Conservation (phyloP, 1,284 basidiomycete genomes). For the Tranzscheliella williamsii region DNA sequence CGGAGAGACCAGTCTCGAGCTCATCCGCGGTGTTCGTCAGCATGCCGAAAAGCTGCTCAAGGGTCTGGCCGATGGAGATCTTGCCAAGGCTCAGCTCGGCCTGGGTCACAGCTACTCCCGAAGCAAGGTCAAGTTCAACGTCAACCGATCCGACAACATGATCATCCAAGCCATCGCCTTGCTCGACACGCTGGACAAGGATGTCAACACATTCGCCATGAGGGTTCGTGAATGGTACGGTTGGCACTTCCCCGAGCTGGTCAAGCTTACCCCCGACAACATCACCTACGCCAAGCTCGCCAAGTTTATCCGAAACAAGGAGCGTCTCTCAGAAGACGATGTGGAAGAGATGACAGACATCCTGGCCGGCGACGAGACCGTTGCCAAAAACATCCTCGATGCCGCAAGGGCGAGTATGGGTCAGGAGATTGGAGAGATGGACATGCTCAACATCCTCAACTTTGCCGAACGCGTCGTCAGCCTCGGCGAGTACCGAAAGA, state of each 20-base stretch:
- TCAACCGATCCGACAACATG: slow-evolving; percentile 99
- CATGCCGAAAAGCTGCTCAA: slow-evolving; percentile 87
- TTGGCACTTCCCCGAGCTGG: slow-evolving; percentile 99
- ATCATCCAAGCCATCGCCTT: slow-evolving; percentile 99
- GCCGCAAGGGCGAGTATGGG: slow-evolving; percentile 95
- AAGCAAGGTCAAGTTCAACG: slow-evolving; percentile 95
- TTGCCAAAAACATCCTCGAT: slow-evolving; percentile 91
- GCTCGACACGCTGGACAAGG: slow-evolving; percentile 98
- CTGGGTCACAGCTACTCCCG: slow-evolving; percentile 97
- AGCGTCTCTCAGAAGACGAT: slow-evolving; percentile 68
- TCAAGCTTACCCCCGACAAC: slow-evolving; percentile 91
- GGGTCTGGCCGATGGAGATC: slow-evolving; percentile 84
- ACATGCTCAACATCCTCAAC: slow-evolving; percentile 92
- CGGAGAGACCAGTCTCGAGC: slow-evolving; percentile 81
- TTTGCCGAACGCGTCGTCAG: slow-evolving; percentile 91
- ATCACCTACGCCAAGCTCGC: slow-evolving; percentile 88
- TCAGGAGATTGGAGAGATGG: slow-evolving; percentile 84
- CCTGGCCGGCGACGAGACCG: slow-evolving; percentile 81
- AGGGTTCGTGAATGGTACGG: slow-evolving; percentile 99
- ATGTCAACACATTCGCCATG: slow-evolving; percentile 99
- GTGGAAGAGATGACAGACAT: slow-evolving; percentile 80
- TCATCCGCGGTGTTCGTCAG: slow-evolving; percentile 89
- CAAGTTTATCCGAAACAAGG: slow-evolving; percentile 87
- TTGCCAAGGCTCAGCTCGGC: slow-evolving; percentile 84
- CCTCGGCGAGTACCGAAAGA: slow-evolving; percentile 90